Percentiles rank a stretch among this genome's conserved stretches.
These are phyloP conservation scores for Anacardium occidentale DNA, from an alignment of 345 rosid species.

Conservation along the genomic window DNA sequence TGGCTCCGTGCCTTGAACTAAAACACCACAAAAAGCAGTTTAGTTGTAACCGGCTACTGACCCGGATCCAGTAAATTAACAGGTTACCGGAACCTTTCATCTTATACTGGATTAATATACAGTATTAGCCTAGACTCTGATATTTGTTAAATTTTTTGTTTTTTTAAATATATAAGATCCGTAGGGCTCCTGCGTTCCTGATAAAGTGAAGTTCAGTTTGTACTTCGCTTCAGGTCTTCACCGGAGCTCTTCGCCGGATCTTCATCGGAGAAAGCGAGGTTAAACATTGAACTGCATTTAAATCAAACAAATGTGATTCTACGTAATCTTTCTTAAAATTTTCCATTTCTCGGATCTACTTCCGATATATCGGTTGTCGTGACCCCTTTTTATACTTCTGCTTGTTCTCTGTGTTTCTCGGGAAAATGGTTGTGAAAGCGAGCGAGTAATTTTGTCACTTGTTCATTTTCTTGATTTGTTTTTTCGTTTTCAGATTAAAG, in stretches of 20 bases:
- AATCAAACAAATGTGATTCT: slow-evolving; percentile 21
- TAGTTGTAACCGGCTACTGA: slow-evolving; percentile 21
- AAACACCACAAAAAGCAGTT: slow-evolving; percentile 9
- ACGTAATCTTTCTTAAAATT: background rate
- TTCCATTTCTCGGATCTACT: background rate
- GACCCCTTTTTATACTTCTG: slow-evolving; percentile 20
- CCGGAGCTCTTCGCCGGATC: slow-evolving; percentile 20
- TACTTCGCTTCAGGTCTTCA: slow-evolving; percentile 30
- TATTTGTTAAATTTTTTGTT: too few relatives aligned
- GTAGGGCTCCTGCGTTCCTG: background rate
- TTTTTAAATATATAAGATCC: slow-evolving; percentile 13
- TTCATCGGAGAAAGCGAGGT: background rate
- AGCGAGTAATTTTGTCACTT: background rate
- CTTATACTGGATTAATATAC: too few relatives aligned
- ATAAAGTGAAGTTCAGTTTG: slow-evolving; percentile 30
- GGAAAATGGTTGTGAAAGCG: background rate
- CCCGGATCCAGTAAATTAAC: slow-evolving; percentile 23
- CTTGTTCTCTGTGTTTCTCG: background rate
- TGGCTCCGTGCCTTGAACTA: slow-evolving; percentile 24
- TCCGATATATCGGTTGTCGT: slow-evolving; percentile 21
- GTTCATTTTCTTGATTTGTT: background rate
- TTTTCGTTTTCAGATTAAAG: slow-evolving; percentile 33
- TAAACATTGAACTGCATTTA: background rate
- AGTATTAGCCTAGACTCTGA: background rate
- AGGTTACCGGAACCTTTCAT: slow-evolving; percentile 27